Percentiles rank a stretch among this genome's conserved stretches.
Evolutionary conservation across 306 rosid species (phyloP).

Genomic region (Malus domestica): ASM211411v1 NC_041790.1:2648501-2649000

Average conservation of each 20-base stretch:
- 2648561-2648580: constrained; percentile 69
- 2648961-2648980: constrained; percentile 23
- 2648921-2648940: constrained; percentile 27
- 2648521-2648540: constrained; percentile 7
- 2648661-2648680: constrained; percentile 30
- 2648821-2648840: constrained; percentile 18
- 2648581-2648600: constrained; percentile 76
- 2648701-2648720: constrained; percentile 14
- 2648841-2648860: constrained; percentile 24
- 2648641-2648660: constrained; percentile 24
- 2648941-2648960: constrained; percentile 5
- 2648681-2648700: constrained; percentile 31
- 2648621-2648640: constrained; percentile 10
- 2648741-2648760: constrained; percentile 3
- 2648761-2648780: constrained; percentile 9
- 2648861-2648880: constrained; percentile 18
- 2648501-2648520: neutral
- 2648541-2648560: neutral
- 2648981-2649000: constrained; percentile 45
- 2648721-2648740: constrained; percentile 1
- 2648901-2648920: constrained; percentile 12
- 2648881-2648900: constrained; percentile 8
- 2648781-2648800: constrained; percentile 1
- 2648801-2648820: constrained; percentile 9
- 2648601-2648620: constrained; percentile 16